Evolutionary conservation across 495 filamentous ascomycete species (phyloP), one percentile per base, ranked within the genome.

Genomic region (Podospora didyma): DNA sequence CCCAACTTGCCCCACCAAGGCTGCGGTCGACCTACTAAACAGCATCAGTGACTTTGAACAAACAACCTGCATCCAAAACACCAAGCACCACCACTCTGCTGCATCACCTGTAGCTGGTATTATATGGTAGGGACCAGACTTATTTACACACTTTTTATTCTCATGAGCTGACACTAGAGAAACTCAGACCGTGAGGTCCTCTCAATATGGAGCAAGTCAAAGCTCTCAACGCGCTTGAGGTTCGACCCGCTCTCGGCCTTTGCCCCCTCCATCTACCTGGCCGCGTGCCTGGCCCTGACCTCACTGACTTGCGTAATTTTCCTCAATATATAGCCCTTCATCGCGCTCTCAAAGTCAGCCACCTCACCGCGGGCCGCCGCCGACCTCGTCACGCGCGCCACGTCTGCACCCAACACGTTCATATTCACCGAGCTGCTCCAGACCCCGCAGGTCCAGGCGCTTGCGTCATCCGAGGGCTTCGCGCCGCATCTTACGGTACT

Each of bases 381-480:
- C 51, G 90, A 96, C 63, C 82, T 99, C 10, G 82, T 97, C 62
- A 82, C 81, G 19, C 90, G 92, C 74, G 94, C 92, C 24, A 97
- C 91, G 44, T 89, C 90, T 19, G 85, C 82, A 49, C 84, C 89
- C 10, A 89, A 96, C 67, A 93, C 90, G 65, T 97, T 87, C 72
- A 85, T 97, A 76, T 99, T 99, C 77, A 84, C 89, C 49, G 94
- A 97, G 77, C 86, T 99, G 0, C 85, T 99, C 9, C 81, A 89
- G 60, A 84, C 84, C 2, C 87, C 88, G 1, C 87, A 92, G 60
- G 84, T 97, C 61, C 89, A 95, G 68, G 76, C 84, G 2, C 83
- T 98, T 19, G 72, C 80, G 26, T 67, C 69, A 17, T 77, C 77
- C 7, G 54, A 67, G 34, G 75, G 78, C 42, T 67, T 76, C 22